These are phyloP conservation scores for Chytridium lagenaria DNA, from an alignment of 371 early-diverging fungal genomes.

Conservation along the genomic window DNA sequence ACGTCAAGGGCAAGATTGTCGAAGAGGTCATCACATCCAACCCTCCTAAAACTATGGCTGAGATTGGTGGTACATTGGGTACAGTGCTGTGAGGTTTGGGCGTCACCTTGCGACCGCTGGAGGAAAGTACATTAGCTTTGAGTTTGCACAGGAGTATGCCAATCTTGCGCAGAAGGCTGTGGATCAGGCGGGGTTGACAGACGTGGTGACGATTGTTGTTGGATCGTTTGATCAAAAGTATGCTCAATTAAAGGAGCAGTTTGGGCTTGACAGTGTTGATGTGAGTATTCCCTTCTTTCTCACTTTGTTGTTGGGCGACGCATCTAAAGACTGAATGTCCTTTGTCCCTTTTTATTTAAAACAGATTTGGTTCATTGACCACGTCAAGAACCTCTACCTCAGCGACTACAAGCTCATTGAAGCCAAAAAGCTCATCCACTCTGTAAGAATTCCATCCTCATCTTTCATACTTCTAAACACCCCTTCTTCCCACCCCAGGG, in stretches of 20 bases:
- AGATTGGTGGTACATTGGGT: slow-evolving; percentile 15
- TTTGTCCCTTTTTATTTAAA: background rate
- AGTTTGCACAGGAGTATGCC: slow-evolving; percentile 24
- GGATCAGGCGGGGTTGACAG: slow-evolving; percentile 30
- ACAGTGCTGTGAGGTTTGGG: slow-evolving; percentile 35
- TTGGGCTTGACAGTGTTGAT: slow-evolving; percentile 23
- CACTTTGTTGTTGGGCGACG: background rate
- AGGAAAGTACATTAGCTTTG: slow-evolving; percentile 34
- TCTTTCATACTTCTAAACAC: background rate
- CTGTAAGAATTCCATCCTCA: background rate
- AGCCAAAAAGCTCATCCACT: slow-evolving; percentile 1
- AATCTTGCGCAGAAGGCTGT: slow-evolving; percentile 26
- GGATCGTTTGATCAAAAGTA: slow-evolving; percentile 17
- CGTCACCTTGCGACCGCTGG: slow-evolving; percentile 23
- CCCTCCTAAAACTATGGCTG: background rate
- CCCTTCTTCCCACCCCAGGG: background rate
- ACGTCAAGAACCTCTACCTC: slow-evolving; percentile 34
- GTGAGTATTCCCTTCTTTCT: slow-evolving; percentile 6
- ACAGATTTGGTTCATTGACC: slow-evolving; percentile 39
- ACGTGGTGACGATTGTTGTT: slow-evolving; percentile 26
- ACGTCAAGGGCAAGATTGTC: slow-evolving; percentile 35
- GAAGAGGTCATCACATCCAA: slow-evolving; percentile 17
- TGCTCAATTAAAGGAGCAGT: slow-evolving; percentile 4
- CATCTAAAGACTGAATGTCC: background rate
- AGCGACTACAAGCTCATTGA: slow-evolving; percentile 36